phyloP scores from a whole-genome alignment of 1,139 yeast species.

The Candida tetrigidarum region DNA sequence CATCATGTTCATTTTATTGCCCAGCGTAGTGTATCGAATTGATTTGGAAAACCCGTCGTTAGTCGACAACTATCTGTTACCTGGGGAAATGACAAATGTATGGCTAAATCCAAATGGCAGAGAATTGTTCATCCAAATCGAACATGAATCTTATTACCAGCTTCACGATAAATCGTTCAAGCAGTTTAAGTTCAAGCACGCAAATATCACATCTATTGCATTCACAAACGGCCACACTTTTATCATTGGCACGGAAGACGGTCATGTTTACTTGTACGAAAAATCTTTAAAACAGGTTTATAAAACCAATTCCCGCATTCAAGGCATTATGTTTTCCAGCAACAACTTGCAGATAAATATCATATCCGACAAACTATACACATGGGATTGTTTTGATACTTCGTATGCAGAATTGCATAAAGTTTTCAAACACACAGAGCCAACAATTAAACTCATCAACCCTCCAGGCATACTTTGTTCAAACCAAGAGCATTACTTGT shows the following conservation, averaged over 20 bases:
- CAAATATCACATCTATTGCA: slow-evolving; percentile 29
- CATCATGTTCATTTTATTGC: slow-evolving; percentile 38
- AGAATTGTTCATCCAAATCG: slow-evolving; percentile 37
- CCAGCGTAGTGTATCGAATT: slow-evolving; percentile 30
- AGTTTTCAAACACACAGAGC: slow-evolving; percentile 30
- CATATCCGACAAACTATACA: slow-evolving; percentile 23
- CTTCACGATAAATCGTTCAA: slow-evolving; percentile 37
- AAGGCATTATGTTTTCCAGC: slow-evolving; percentile 29
- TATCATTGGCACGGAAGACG: slow-evolving; percentile 34
- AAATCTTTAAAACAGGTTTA: slow-evolving; percentile 36
- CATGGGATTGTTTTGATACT: slow-evolving; percentile 43
- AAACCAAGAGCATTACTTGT: slow-evolving; percentile 10
- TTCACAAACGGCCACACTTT: slow-evolving; percentile 30
- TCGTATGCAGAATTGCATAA: slow-evolving; percentile 31
- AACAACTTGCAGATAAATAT: slow-evolving; percentile 29
- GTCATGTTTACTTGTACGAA: slow-evolving; percentile 37
- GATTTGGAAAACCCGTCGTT: slow-evolving; percentile 43
- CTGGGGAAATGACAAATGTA: slow-evolving; percentile 28
- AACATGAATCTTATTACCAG: slow-evolving; percentile 30
- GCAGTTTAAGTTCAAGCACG: slow-evolving; percentile 34
- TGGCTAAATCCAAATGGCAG: slow-evolving; percentile 48
- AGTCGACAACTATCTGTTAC: slow-evolving; percentile 31
- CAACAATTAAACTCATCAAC: slow-evolving; percentile 14
- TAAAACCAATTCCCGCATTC: slow-evolving; percentile 19
- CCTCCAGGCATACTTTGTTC: slow-evolving; percentile 9